Evolutionary conservation across 306 rosid genomes (phyloP), one percentile per base, ranked within the genome.

Genomic region (Medicago arabica): DNA sequence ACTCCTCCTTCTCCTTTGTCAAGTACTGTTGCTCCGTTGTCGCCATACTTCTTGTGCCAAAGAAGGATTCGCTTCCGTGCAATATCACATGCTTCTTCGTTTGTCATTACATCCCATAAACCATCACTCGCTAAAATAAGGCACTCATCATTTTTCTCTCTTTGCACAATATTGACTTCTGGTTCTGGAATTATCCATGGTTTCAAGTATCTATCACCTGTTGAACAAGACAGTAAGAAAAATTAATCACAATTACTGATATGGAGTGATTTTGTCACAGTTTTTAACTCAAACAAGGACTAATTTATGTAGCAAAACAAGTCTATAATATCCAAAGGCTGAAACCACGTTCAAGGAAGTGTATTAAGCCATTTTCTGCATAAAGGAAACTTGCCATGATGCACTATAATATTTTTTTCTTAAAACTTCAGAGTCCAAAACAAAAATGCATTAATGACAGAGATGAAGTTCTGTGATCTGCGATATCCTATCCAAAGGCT

Each of bases 141-240:
- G 80, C 91, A 90, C 75, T 92, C 92, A 0, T 92, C 97, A 12
- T 82, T 87, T 79, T 84, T 88, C 51, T 81, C 90, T 80, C 96
- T 71, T 0, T 67, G 74, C 54, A 88, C 71, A 41, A 87, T 79
- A 76, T 70, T 76, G 28, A 90, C 74, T 79, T 92, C 97, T 36
- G 97, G 97, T 44, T 92, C 89, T 7, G 96, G 90, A 72, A 92
- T 92, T 67, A 92, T 74, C 84, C 90, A 92, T 72, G 96, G 97
- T 68, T 90, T 90, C 86, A 90, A 78, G 84, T 88, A 92, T 74
- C 82, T 84, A 60, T 92, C 96, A 55, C 97, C 97, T 92, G 84
- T 75, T 63, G 76, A 31, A 17, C 14, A 44, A 50, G 54, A 78
- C 28, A 19, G 9, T 36, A 17, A 75, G 36, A 66, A 65, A 64